These are phyloP conservation scores for Helichrysum umbraculigerum DNA, from an alignment of 129 eudicot species.

Conservation along the genomic window DNA sequence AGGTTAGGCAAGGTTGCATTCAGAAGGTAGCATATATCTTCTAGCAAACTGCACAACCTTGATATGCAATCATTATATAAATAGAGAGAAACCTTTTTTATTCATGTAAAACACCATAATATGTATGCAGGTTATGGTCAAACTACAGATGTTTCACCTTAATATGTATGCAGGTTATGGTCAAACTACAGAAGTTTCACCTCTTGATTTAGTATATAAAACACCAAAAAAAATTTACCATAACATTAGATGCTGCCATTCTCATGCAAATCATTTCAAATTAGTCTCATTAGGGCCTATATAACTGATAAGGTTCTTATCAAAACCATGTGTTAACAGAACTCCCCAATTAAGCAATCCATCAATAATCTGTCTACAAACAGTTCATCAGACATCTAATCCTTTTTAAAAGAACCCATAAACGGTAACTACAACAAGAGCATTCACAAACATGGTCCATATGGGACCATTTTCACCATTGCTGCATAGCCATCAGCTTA, in stretches of 20 bases:
- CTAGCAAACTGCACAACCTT: too few species aligned
- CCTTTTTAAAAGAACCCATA: neutral
- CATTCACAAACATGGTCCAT: neutral
- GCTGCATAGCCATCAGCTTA: neutral
- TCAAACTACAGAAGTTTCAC: neutral
- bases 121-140: neutral
- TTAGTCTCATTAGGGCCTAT: neutral
- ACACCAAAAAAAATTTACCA: neutral
- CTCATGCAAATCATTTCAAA: neutral
- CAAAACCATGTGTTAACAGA: slow-evolving; percentile 1
- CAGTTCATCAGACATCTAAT: neutral
- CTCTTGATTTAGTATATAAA: too few species aligned
- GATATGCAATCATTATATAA: too few species aligned
- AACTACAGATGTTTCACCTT: neutral
- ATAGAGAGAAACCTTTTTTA: too few species aligned
- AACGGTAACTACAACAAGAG: slow-evolving; percentile 2
- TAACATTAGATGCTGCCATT: neutral
- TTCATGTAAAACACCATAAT: too few species aligned
- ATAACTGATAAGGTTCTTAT: neutral
- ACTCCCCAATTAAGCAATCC: neutral
- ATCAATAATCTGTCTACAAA: slow-evolving; percentile 2
- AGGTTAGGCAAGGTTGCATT: too few species aligned
- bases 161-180: neutral
- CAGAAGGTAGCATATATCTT: too few species aligned
- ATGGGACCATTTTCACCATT: neutral